A percentile compares a stretch with the other conserved stretches of the same genome.
These are phyloP conservation scores for Poa pratensis DNA, from an alignment of 176 grass and related monocot species.

Conservation along the genomic window DNA sequence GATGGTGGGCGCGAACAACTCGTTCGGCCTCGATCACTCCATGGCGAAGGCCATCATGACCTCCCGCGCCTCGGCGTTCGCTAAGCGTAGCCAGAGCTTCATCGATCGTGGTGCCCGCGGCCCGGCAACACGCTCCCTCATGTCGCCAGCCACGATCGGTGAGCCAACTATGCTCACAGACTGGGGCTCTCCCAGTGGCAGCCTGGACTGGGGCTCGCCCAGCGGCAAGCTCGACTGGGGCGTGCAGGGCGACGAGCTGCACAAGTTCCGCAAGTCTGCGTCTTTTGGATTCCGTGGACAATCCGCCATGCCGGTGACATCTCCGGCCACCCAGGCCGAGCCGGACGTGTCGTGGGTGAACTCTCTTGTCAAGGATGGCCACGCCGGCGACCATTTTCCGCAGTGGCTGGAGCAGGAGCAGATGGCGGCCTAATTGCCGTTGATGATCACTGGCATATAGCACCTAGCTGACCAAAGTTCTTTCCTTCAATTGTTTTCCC, in stretches of 20 bases:
- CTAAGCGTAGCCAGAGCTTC: constrained; percentile 98
- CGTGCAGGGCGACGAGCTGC: constrained; percentile 90
- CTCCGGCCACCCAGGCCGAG: constrained; percentile 37
- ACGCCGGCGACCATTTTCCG: constrained; percentile 71
- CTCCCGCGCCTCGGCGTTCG: constrained; percentile 76
- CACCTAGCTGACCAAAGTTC: constrained; percentile 78
- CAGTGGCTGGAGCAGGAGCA: constrained; percentile 89
- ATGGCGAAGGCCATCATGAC: constrained; percentile 91
- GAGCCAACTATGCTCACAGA: constrained; percentile 62
- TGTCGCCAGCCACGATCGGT: constrained; percentile 52
- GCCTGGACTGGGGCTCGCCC: constrained; percentile 86
- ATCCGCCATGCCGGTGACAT: constrained; percentile 22
- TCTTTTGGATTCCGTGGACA: constrained; percentile 75
- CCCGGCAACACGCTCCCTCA: constrained; percentile 47
- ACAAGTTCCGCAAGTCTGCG: constrained; percentile 91
- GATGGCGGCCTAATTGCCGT: constrained; percentile 61
- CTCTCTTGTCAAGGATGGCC: constrained; percentile 75
- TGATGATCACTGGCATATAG: constrained; percentile 42
- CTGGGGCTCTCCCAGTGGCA: constrained; percentile 86
- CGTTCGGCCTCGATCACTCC: constrained; percentile 72
- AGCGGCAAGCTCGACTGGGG: constrained; percentile 92
- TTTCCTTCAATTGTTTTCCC: constrained; percentile 86
- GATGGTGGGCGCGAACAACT: constrained; percentile 51
- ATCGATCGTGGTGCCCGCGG: constrained; percentile 65
- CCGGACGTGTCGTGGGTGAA: constrained; percentile 73